Evolutionary conservation across 352 stramenopile genomes (phyloP).

Genomic region (Pythium rhizo-oryzae): DNA sequence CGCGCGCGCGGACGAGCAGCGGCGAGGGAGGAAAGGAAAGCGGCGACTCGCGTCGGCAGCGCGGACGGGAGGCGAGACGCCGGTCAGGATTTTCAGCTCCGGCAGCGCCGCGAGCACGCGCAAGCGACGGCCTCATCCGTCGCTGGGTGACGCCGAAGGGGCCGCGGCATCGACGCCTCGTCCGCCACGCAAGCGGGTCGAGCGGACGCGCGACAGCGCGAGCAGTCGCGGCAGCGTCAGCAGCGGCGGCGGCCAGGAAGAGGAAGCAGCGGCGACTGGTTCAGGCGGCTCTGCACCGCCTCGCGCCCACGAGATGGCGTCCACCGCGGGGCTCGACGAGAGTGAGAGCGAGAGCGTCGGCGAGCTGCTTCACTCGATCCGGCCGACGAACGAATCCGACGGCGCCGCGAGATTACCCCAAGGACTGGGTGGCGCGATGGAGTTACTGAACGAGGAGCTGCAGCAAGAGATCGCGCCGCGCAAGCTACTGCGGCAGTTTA

Average conservation of each 20-base stretch:
- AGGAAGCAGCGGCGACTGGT: not conserved
- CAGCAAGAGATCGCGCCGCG: slow-evolving; percentile 68
- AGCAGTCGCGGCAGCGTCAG: slow-evolving; percentile 5
- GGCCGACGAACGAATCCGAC: not conserved
- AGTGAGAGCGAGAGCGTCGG: not conserved
- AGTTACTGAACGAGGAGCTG: slow-evolving; percentile 68
- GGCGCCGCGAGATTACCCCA: not conserved
- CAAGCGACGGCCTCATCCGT: slow-evolving; percentile 20
- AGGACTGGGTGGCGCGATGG: slow-evolving; percentile 30
- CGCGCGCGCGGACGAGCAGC: too few species aligned
- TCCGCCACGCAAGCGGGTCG: slow-evolving; percentile 5
- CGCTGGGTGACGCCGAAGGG: not conserved
- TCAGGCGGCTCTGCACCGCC: not conserved
- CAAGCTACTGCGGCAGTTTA: slow-evolving; percentile 76
- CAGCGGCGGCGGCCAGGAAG: not conserved
- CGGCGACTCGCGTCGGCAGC: not conserved
- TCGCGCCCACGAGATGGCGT: slow-evolving; percentile 7
- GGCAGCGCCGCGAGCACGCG: slow-evolving; percentile 12
- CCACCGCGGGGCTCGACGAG: slow-evolving; percentile 4
- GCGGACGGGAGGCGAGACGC: not conserved
- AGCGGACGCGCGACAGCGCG: slow-evolving; percentile 1
- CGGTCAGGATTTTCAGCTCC: slow-evolving; percentile 21
- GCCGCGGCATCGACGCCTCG: not conserved
- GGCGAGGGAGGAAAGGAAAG: not conserved
- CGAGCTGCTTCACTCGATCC: not conserved